Evolutionary conservation across 495 filamentous ascomycete genomes (phyloP).

Genomic region (Aspergillus nanangensis): DNA sequence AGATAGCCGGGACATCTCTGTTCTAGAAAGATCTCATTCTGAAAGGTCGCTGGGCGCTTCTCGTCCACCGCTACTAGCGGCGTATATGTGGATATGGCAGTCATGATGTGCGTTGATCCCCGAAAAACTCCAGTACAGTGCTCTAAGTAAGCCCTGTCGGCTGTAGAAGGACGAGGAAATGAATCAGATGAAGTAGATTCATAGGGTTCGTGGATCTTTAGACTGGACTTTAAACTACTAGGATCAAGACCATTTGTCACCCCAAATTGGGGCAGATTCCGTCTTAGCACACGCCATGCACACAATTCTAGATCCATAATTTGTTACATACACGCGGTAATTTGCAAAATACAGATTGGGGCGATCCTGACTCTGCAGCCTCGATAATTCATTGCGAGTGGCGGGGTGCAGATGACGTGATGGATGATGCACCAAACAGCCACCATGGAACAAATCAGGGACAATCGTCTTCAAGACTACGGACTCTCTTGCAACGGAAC

Average conservation of each 20-base stretch:
- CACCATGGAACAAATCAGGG: slow-evolving; percentile 4
- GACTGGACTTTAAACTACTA: no score
- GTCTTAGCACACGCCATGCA: no score
- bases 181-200: no score
- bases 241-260: no score
- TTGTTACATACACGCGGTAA: background rate
- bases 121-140: background rate
- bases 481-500: no score
- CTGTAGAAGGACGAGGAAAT: no score
- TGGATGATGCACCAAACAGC: slow-evolving; percentile 7
- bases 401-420: slow-evolving; percentile 39
- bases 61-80: slow-evolving; percentile 5
- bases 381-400: slow-evolving; percentile 26
- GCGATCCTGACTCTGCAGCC: no score
- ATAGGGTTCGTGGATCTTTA: no score
- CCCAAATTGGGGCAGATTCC: background rate
- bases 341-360: background rate
- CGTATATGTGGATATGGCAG: slow-evolving; percentile 7
- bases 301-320: no score
- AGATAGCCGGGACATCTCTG: slow-evolving; percentile 4
- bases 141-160: no score
- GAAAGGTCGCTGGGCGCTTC: slow-evolving; percentile 11
- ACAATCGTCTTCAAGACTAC: no score
- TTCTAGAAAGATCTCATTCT: slow-evolving; percentile 5
- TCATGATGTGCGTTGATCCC: background rate